A percentile compares a stretch with the other conserved stretches of the same genome.
Evolutionary conservation across 129 eudicot genomes (phyloP).

Genomic region (Saussurea involucrata): DNA sequence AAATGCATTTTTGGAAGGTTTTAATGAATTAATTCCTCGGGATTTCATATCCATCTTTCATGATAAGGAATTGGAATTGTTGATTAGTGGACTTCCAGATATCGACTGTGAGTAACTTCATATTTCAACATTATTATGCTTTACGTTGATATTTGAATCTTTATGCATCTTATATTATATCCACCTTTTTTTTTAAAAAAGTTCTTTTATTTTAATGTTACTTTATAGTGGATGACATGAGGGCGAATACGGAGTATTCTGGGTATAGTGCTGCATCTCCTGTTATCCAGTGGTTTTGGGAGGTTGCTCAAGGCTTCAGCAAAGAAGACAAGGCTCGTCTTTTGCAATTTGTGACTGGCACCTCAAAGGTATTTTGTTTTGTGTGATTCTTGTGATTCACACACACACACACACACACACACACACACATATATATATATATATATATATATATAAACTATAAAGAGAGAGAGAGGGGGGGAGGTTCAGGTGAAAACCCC

Average conservation of each 20-base stretch:
- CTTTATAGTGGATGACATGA: slow-evolving; percentile 88
- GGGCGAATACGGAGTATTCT: slow-evolving; percentile 92
- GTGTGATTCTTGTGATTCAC: neutral
- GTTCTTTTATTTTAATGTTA: neutral
- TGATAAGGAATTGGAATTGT: slow-evolving; percentile 89
- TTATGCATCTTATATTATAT: neutral
- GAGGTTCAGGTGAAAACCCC: too few relatives aligned
- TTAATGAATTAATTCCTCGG: slow-evolving; percentile 70
- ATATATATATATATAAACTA: too few relatives aligned
- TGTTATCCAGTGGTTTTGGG: slow-evolving; percentile 99
- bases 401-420: too few relatives aligned
- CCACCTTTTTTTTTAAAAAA: neutral
- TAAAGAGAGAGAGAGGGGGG: too few relatives aligned
- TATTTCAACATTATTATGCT: neutral
- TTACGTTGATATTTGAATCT: neutral
- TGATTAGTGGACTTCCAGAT: slow-evolving; percentile 97
- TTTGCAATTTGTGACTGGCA: slow-evolving; percentile 96
- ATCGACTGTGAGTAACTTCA: slow-evolving; percentile 66
- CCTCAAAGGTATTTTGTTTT: slow-evolving; percentile 70
- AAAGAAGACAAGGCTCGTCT: slow-evolving; percentile 98
- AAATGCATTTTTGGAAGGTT: slow-evolving; percentile 95
- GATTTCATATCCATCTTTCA: slow-evolving; percentile 86
- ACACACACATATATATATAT: too few relatives aligned
- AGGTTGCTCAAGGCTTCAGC: slow-evolving; percentile 87
- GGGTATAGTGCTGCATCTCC: slow-evolving; percentile 96